phyloP scores from a whole-genome alignment of 371 early-diverging fungal species.

The Chytridiales sp. region DNA sequence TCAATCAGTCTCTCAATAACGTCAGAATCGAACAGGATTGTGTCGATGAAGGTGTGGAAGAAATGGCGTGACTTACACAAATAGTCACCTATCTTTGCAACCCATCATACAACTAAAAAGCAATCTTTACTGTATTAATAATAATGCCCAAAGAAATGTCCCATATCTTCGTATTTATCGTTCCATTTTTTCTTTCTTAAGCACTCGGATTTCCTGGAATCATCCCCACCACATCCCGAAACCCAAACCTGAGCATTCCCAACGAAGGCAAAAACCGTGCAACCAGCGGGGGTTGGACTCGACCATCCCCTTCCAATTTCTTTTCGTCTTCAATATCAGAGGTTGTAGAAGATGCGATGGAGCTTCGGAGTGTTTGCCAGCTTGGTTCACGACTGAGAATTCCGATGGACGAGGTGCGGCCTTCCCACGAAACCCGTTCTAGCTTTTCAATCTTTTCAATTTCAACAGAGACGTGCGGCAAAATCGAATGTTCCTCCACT shows the following conservation, averaged over 20 bases:
- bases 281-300: background rate
- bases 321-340: slow-evolving; percentile 1
- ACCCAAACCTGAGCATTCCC: slow-evolving; percentile 19
- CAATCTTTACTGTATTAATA: no score
- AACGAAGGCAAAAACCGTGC: slow-evolving; percentile 3
- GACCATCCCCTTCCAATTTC: background rate
- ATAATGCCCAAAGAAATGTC: no score
- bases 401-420: background rate
- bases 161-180: no score
- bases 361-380: background rate
- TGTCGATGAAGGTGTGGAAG: no score
- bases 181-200: background rate
- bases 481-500: slow-evolving; percentile 17
- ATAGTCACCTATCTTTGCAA: no score
- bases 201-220: slow-evolving; percentile 14
- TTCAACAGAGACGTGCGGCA: slow-evolving; percentile 1
- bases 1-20: no score
- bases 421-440: background rate
- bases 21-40: no score
- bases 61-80: no score
- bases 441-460: background rate
- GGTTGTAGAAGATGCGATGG: background rate
- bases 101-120: no score
- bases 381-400: background rate
- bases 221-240: slow-evolving; percentile 22